Conservation (phyloP, 148 eudicot genomes). For the Nyssa sinensis region DNA sequence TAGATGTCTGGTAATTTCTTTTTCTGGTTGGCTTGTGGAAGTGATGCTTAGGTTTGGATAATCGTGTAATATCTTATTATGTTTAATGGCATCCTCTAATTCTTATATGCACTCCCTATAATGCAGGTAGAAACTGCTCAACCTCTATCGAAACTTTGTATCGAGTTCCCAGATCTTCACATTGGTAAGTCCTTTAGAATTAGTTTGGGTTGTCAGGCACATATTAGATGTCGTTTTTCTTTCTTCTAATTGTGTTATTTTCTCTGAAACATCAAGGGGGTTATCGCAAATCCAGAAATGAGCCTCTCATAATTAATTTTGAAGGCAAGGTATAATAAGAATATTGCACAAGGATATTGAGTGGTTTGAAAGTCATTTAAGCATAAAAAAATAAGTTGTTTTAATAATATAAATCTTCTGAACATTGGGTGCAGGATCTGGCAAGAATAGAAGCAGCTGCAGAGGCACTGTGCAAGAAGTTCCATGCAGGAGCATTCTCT, state of each 20-base stretch:
- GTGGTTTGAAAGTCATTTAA: neutral
- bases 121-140: slow-evolving; percentile 81
- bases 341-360: neutral
- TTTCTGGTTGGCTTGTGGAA: neutral
- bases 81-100: neutral
- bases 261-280: slow-evolving; percentile 50
- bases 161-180: slow-evolving; percentile 72
- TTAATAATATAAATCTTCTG: neutral
- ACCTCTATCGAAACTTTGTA: slow-evolving; percentile 61
- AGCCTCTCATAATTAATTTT: slow-evolving; percentile 60
- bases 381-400: neutral
- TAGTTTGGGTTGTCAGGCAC: neutral
- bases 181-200: slow-evolving; percentile 45
- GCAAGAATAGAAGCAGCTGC: slow-evolving; percentile 55
- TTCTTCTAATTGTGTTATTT: slow-evolving; percentile 7
- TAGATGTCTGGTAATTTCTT: no score
- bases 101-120: neutral
- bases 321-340: slow-evolving; percentile 78
- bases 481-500: slow-evolving; percentile 39
- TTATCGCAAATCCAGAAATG: slow-evolving; percentile 73
- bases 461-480: slow-evolving; percentile 55
- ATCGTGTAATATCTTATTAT: neutral
- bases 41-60: neutral
- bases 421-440: slow-evolving; percentile 51
- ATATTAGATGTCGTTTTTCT: neutral